Base-by-base conservation (phyloP, 1,139 yeast species). In the Magnusiomyces suaveolens region DNA sequence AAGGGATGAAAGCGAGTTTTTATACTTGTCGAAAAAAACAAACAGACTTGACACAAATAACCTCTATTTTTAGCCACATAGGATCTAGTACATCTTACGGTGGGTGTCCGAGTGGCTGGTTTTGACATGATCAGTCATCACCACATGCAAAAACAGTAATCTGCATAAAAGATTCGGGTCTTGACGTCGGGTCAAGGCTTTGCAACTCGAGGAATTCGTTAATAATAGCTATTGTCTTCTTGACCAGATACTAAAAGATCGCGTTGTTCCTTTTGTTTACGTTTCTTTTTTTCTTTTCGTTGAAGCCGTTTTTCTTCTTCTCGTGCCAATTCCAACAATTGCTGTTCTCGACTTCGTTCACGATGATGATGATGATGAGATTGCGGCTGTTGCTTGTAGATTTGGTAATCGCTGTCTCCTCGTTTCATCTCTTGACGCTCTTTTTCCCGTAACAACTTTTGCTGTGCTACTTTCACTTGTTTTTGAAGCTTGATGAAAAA, bases 1-100 rank as follows among this genome's bases (percentile, higher is more conserved):
- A 48, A 65, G 62, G 52, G 62, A 59, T 50, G 48, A 53, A 46
- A 53, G 57, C 12, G 33, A 50, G 52, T 39, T 16, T 51, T 43
- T 51, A 25, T 46, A 44, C 43, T 3, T 8, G 43, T 8, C 46
- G 23, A 18, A 16, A 25, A 20, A 49, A 41, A 39, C 16, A 25
- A 41, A 41, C 44, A 41, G 18, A 20, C 12, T 29, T 29, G 33
- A 29, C 33, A 29, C 33, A 29, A 6, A 12, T 12, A 12, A 12
- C 16, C 44, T 41, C 44, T 41, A 41, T 41, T 41, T 41, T 41
- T 41, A 41, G 44, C 44, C 44, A 41, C 44, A 20, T 20, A 18
- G 44, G 44, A 2, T 25, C 10, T 4, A 25, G 3, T n/a, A 4
- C 44, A 25, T 10, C 25, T 10, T 2, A 16, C 16, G 44, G 44